These are phyloP conservation scores for Mycosarcoma maydis DNA, from an alignment of 1,284 basidiomycete genomes.

Conservation along the genomic window DNA sequence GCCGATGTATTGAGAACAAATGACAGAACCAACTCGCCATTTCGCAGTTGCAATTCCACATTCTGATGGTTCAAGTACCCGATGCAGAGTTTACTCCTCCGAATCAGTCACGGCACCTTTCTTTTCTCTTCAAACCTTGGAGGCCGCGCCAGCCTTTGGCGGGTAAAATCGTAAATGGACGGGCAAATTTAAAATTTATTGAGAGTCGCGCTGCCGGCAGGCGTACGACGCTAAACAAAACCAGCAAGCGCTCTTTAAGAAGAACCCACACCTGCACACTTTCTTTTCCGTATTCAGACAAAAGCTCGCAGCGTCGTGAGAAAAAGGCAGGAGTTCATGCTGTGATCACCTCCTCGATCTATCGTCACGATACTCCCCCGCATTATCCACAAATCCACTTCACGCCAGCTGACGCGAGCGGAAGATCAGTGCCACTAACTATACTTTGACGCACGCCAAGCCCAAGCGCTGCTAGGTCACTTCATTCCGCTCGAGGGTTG, in stretches of 20 bases:
- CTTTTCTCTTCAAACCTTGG: conserved; percentile 6
- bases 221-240: too few relatives aligned
- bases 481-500: neutral
- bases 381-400: conserved; percentile 16
- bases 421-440: neutral
- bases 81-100: neutral
- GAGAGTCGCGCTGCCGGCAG: too few relatives aligned
- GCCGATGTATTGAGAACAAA: too few relatives aligned
- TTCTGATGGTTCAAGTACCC: neutral
- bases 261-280: conserved; percentile 5
- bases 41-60: neutral
- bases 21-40: too few relatives aligned
- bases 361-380: conserved; percentile 48
- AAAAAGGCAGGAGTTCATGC: conserved; percentile 3
- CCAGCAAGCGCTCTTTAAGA: too few relatives aligned
- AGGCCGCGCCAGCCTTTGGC: conserved; percentile 29
- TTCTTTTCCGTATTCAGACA: conserved; percentile 4
- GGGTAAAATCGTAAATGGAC: too few relatives aligned
- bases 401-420: conserved; percentile 2
- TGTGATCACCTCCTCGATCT: conserved; percentile 41
- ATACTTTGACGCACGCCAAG: neutral
- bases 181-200: conserved; percentile 28
- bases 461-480: neutral
- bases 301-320: neutral
- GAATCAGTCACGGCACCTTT: conserved; percentile 1